Evolutionary conservation across 345 rosid genomes (phyloP).

Genomic region (Fremontodendron californicum): DNA sequence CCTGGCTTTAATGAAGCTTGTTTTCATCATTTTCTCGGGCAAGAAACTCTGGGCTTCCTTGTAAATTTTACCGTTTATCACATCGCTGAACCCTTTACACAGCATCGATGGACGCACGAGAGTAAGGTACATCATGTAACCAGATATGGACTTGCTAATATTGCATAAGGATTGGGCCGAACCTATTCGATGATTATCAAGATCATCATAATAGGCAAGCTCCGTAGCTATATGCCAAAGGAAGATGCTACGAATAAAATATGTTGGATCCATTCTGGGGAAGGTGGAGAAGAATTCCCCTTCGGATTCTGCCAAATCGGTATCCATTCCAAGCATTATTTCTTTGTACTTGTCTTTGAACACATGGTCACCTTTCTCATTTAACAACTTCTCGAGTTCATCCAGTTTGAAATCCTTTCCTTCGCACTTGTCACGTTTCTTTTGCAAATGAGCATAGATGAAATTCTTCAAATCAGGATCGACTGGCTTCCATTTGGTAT

Average conservation of each 20-base stretch:
- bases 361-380: neutral
- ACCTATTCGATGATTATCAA: neutral
- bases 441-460: neutral
- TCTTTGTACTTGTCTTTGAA: neutral
- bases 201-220: constrained; percentile 4
- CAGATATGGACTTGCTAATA: constrained; percentile 31
- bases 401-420: neutral
- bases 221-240: constrained; percentile 12
- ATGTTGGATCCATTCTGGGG: neutral
- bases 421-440: neutral
- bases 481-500: neutral
- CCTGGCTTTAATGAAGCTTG: neutral
- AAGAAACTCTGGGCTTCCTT: neutral
- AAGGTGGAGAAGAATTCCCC: neutral
- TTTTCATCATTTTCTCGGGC: neutral
- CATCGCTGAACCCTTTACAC: constrained; percentile 28
- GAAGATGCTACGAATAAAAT: neutral
- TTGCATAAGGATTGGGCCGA: neutral
- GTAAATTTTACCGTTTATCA: constrained; percentile 29
- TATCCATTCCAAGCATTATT: neutral
- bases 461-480: neutral
- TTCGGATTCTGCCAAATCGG: neutral
- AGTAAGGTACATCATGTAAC: constrained; percentile 42
- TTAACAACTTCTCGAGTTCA: neutral
- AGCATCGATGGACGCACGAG: constrained; percentile 27